A percentile compares a stretch with the other conserved stretches of the same genome.
These are phyloP conservation scores for Russula foetens DNA, from an alignment of 768 basidiomycete species.

Conservation along the genomic window DNA sequence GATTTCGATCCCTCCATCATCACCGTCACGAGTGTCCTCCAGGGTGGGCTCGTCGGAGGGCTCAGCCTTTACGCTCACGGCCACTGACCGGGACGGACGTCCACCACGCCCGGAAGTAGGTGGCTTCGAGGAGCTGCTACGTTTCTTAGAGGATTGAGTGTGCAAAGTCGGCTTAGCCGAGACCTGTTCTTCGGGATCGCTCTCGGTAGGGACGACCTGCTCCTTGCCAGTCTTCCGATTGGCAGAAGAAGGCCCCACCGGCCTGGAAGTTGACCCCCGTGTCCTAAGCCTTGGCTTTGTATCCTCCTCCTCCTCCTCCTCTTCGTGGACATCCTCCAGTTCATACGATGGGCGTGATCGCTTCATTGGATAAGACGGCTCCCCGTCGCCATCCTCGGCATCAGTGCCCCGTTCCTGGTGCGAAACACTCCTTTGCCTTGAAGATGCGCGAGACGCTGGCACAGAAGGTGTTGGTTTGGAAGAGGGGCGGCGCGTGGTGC, in stretches of 20 bases:
- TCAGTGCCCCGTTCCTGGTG: slow-evolving; percentile 9
- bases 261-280: neutral
- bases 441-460: slow-evolving; percentile 6
- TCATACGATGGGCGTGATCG: slow-evolving; percentile 13
- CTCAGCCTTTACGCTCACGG: slow-evolving; percentile 10
- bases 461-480: neutral
- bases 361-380: slow-evolving; percentile 11
- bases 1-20: neutral
- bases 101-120: slow-evolving; percentile 14
- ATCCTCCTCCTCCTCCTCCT: slow-evolving; percentile 16
- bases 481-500: slow-evolving; percentile 14
- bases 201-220: slow-evolving; percentile 3
- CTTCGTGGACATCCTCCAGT: slow-evolving; percentile 16
- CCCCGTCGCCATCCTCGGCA: slow-evolving; percentile 7
- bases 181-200: neutral
- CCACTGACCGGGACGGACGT: slow-evolving; percentile 14
- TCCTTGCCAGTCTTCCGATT: neutral
- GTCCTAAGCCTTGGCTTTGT: slow-evolving; percentile 3
- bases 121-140: neutral
- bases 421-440: slow-evolving; percentile 1
- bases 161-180: slow-evolving; percentile 7
- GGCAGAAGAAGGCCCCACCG: neutral
- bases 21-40: slow-evolving; percentile 9
- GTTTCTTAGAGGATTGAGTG: neutral
- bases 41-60: slow-evolving; percentile 11